Conservation (phyloP, 345 rosid genomes). For the Combretum micranthum region DNA sequence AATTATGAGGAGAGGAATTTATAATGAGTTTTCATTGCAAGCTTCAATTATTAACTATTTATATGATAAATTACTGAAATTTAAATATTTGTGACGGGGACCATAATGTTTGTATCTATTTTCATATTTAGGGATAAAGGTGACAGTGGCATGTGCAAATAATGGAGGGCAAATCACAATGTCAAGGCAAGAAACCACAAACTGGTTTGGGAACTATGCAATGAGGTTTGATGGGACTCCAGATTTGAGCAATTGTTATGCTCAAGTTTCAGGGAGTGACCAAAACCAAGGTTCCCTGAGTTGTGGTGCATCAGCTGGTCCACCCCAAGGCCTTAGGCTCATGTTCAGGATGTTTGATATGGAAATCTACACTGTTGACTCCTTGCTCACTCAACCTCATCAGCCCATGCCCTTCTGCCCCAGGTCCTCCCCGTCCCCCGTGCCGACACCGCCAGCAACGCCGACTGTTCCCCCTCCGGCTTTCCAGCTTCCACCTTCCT, state of each 20-base stretch:
- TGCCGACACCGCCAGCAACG: slow-evolving; percentile 32
- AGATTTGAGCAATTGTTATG: slow-evolving; percentile 64
- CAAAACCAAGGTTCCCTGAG: slow-evolving; percentile 21
- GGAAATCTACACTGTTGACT: slow-evolving; percentile 44
- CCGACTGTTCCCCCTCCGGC: slow-evolving; percentile 43
- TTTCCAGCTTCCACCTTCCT: slow-evolving; percentile 48
- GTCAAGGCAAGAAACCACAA: slow-evolving; percentile 70
- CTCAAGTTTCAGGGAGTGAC: slow-evolving; percentile 46
- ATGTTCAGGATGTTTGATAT: slow-evolving; percentile 44
- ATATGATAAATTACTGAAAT: too few species aligned
- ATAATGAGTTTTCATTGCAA: too few species aligned
- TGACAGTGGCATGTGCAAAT: slow-evolving; percentile 49
- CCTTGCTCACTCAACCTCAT: slow-evolving; percentile 67
- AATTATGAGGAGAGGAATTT: too few species aligned
- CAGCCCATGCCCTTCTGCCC: slow-evolving; percentile 65
- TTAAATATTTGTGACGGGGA: not conserved
- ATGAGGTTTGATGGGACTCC: slow-evolving; percentile 73
- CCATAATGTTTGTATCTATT: not conserved
- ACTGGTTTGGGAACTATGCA: slow-evolving; percentile 57
- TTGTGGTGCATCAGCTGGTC: slow-evolving; percentile 54
- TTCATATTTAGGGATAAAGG: slow-evolving; percentile 54
- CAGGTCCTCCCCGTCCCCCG: slow-evolving; percentile 13
- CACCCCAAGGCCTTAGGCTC: slow-evolving; percentile 48
- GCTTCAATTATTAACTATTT: too few species aligned
- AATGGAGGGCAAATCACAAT: slow-evolving; percentile 45